These are phyloP conservation scores for Graphiopsis chlorocephala DNA, from an alignment of 2,329 filamentous ascomycete species.

Conservation along the genomic window DNA sequence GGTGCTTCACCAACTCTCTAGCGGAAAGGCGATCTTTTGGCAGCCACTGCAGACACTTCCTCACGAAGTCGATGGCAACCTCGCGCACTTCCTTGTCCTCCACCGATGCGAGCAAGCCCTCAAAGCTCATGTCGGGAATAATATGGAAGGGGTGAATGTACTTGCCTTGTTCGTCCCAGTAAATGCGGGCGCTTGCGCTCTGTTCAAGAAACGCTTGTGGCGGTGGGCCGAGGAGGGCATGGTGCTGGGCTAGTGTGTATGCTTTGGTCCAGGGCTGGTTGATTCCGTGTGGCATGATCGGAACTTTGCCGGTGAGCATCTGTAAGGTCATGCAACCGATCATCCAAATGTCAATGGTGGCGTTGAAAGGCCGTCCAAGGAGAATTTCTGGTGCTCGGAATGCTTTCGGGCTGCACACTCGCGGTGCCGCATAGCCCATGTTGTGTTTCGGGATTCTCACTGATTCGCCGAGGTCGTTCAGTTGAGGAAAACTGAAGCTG, in stretches of 20 bases:
- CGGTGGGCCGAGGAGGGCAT: conserved; percentile 11
- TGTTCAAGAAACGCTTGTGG: background rate
- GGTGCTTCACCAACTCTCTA: background rate
- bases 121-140: background rate
- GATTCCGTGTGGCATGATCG: conserved; percentile 5
- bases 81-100: background rate
- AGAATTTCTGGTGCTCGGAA: conserved; percentile 11
- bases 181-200: background rate
- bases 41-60: conserved; percentile 2
- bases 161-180: conserved; percentile 3
- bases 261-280: conserved; percentile 12
- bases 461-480: conserved; percentile 10
- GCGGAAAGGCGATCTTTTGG: conserved; percentile 1
- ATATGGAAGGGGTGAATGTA: background rate
- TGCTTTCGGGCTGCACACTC: conserved; percentile 2
- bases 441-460: background rate
- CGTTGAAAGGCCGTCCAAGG: conserved; percentile 35
- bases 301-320: conserved; percentile 50
- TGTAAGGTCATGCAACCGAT: conserved; percentile 54
- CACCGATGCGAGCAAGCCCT: background rate
- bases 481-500: conserved; percentile 3
- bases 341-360: conserved; percentile 61
- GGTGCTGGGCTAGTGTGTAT: conserved; percentile 13
- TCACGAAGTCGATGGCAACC: conserved; percentile 5
- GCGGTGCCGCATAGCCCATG: background rate